Base-by-base conservation (phyloP, 495 filamentous ascomycete species). In the Trichoderma reesei region DNA sequence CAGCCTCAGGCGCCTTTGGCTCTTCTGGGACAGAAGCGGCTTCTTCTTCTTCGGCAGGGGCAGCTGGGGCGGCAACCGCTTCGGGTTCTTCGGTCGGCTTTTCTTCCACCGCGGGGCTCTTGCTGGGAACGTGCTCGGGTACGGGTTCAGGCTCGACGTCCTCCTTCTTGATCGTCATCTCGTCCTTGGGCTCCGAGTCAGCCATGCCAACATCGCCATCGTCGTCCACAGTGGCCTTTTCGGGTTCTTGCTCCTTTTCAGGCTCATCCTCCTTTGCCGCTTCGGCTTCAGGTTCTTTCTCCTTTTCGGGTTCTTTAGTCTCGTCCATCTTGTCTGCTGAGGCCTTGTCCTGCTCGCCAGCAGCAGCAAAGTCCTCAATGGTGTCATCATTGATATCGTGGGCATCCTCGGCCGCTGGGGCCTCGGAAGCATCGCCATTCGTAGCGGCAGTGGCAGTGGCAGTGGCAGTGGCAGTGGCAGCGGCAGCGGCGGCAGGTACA, bases 261-360 rank as follows among this genome's bases (percentile, higher is more conserved):
- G 56, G 61, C 3, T 87, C 88, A 78, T 89, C 87, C 9, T 84
- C 72, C 5, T 41, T 64, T n/a, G n/a, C n/a, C n/a, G n/a, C n/a
- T n/a, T n/a, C n/a, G n/a, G n/a, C n/a, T 3, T 61, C 66, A 10
- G 61, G 61, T 42, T 69, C 66, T n/a, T 63, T 60, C 2, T 87
- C 88, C 79, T 89, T 87, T 11, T 84, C 72, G 4, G 83, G 78
- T 68, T 89, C 87, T 64, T 86, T 83, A 33, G 83, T 83, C 41
- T 84, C 80, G 33, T 1, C 6, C 2, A 83, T 79, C 36, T 79
- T 78, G 34, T 80, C 77, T 36, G 77, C 79, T 59, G 75, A 13
- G 20, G n/a, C 18, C 67, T 36, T 71, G 71, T 80, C 80, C 41
- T 78, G 77, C 5, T 70, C 70, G 41, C 78, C 80, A 5, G 72